phyloP scores from a whole-genome alignment of 257 asterid species.

The Solanum chiquidenum region DNA sequence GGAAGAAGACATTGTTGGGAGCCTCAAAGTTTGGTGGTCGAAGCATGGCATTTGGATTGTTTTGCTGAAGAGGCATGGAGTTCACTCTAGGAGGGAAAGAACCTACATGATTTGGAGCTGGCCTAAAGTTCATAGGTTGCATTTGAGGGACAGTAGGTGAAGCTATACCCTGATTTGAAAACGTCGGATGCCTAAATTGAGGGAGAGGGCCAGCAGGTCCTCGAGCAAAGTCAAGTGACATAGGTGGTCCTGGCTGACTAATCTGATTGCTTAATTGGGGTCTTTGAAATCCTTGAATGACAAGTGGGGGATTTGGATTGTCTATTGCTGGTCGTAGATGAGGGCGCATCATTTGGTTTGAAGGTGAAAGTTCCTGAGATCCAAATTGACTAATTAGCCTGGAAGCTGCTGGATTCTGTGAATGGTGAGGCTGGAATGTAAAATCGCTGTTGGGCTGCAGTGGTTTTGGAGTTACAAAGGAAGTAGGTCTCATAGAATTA shows the following conservation, averaged over 20 bases:
- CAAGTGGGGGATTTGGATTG: slow-evolving; percentile 28
- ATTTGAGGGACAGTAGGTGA: slow-evolving; percentile 18
- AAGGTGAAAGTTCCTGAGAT: slow-evolving; percentile 23
- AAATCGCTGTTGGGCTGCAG: slow-evolving; percentile 63
- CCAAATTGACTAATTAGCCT: slow-evolving; percentile 34
- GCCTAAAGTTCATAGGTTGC: slow-evolving; percentile 51
- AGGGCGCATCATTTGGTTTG: slow-evolving; percentile 36
- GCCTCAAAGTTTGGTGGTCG: slow-evolving; percentile 34
- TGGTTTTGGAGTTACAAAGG: slow-evolving; percentile 38
- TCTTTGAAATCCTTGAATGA: slow-evolving; percentile 39
- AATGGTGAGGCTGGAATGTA: slow-evolving; percentile 69
- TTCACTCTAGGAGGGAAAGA: slow-evolving; percentile 44
- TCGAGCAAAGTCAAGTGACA: slow-evolving; percentile 30
- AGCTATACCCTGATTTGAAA: slow-evolving; percentile 25
- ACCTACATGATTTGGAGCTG: slow-evolving; percentile 31
- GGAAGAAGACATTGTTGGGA: slow-evolving; percentile 20
- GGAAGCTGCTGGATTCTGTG: slow-evolving; percentile 27
- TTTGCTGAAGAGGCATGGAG: slow-evolving; percentile 47
- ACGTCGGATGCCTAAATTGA: slow-evolving; percentile 33
- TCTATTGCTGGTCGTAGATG: slow-evolving; percentile 31
- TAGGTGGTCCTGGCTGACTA: slow-evolving; percentile 36
- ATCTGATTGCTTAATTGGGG: slow-evolving; percentile 30
- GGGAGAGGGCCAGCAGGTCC: slow-evolving; percentile 17
- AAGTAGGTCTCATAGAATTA: slow-evolving; percentile 24
- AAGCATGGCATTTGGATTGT: slow-evolving; percentile 22